Conservation (phyloP, 352 stramenopile genomes). For the Phytopythium chamaehyphon region DNA sequence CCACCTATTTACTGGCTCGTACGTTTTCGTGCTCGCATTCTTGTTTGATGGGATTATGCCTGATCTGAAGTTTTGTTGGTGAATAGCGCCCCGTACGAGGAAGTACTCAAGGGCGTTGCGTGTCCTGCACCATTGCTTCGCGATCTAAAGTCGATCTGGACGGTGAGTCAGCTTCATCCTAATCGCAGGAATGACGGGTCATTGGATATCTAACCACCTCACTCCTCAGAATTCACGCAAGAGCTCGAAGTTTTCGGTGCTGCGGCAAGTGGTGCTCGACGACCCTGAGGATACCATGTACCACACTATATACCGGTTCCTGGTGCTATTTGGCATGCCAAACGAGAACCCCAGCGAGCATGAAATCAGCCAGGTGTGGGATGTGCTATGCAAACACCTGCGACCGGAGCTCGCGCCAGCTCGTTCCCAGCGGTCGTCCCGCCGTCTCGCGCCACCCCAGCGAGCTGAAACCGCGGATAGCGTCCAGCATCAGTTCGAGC, state of each 20-base stretch:
- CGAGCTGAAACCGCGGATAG: not conserved
- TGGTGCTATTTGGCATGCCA: constrained; percentile 95
- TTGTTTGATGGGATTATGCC: no score
- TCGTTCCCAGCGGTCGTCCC: constrained; percentile 10
- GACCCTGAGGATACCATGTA: constrained; percentile 87
- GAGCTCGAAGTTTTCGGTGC: constrained; percentile 59
- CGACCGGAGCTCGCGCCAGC: constrained; percentile 26
- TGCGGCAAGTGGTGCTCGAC: constrained; percentile 51
- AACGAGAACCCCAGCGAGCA: constrained; percentile 38
- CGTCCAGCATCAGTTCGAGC: constrained; percentile 30
- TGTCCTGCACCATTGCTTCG: constrained; percentile 86
- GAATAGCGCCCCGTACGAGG: constrained; percentile 94
- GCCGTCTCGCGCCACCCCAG: constrained; percentile 15
- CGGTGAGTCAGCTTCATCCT: constrained; percentile 25
- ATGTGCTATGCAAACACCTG: constrained; percentile 57
- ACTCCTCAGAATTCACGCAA: constrained; percentile 40
- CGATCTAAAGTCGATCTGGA: constrained; percentile 89
- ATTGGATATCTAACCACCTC: constrained; percentile 1
- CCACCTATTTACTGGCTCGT: constrained; percentile 95
- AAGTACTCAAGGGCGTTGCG: constrained; percentile 91
- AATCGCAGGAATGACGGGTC: not conserved
- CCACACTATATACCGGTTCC: constrained; percentile 95
- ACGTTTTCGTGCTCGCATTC: not conserved
- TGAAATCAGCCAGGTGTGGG: constrained; percentile 49
- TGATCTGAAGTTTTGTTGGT: no score